Conservation (phyloP, 768 basidiomycete genomes). For the Mycena rosella region DNA sequence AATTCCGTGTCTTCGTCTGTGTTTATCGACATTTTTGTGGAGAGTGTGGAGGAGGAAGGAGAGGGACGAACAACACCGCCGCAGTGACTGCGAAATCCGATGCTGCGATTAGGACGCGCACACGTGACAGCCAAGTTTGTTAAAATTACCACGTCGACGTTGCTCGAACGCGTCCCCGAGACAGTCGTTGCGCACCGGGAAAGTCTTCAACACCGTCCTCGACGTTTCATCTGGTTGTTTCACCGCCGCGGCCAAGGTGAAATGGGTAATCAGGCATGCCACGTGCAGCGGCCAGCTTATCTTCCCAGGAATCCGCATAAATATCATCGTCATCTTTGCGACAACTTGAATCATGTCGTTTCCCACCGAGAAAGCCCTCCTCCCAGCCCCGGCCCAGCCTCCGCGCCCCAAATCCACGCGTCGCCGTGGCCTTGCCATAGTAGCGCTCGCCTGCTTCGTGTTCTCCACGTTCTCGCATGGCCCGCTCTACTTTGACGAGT, state of each 20-base stretch:
- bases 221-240: neutral
- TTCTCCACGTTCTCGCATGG: neutral
- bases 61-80: neutral
- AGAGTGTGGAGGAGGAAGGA: neutral
- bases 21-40: constrained; percentile 68
- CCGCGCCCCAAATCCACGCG: neutral
- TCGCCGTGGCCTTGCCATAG: neutral
- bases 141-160: too few species aligned
- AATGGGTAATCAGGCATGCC: neutral
- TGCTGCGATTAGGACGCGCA: neutral
- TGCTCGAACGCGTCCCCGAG: neutral
- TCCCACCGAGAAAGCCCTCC: constrained; percentile 3
- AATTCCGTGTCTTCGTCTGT: constrained; percentile 97
- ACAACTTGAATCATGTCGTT: neutral
- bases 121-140: neutral
- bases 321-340: neutral
- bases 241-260: neutral
- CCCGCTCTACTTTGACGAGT: neutral
- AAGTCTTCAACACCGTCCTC: too few species aligned
- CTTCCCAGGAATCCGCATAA: neutral
- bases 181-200: neutral
- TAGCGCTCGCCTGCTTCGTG: constrained; percentile 2
- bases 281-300: neutral
- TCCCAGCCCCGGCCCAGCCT: neutral
- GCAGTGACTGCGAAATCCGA: constrained; percentile 1